Evolutionary conservation across 306 rosid species (phyloP), one percentile per base, ranked within the genome.

Genomic region (Cicer yamashitae): DNA sequence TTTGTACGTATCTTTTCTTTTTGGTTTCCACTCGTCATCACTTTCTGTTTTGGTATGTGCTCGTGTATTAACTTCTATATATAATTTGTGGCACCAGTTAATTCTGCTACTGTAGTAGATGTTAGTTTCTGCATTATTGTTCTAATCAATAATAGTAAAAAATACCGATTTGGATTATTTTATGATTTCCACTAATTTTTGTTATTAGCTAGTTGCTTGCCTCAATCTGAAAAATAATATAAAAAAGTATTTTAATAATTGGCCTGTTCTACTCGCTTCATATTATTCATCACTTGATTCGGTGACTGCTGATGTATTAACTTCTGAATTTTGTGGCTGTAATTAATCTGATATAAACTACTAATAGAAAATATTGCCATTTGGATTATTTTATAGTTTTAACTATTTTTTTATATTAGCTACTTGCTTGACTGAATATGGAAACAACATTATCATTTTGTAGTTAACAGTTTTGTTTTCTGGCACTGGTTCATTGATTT

Each of bases 21-120:
- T 63, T 76, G 15, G 77, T 53, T 72, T 22, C 70, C 56, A 69
- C 76, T 87, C 86, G 73, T 78, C 84, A 67, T 80, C 88, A 80
- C 5, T 58, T 64, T 80, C 87, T 80, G 7, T 47, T 69, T 71
- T 78, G 81, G 76, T 70, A 57, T 67, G 41, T 70, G 86, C 52
- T 78, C 78, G 73, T 81, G 81, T 64, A 62, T 74, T 69, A 25
- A 15, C 76, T 70, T 52, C 53, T 71, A 3, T 62, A 64, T 56
- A 30, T 30, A 3, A 30, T 64, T 69, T 69, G 83, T 81, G 75
- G 83, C 65, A 47, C 25, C 37, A 60, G 56, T 66, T 13, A 66
- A 44, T 66, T 66, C 71, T 66, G 54, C 73, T 10, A 2, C 9
- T 52, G 47, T 68, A 65, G 62, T 34, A 77, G 64, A 66, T 57